Base-by-base conservation (phyloP, 805 yeast species). In the Henningerozyma blattae region DNA sequence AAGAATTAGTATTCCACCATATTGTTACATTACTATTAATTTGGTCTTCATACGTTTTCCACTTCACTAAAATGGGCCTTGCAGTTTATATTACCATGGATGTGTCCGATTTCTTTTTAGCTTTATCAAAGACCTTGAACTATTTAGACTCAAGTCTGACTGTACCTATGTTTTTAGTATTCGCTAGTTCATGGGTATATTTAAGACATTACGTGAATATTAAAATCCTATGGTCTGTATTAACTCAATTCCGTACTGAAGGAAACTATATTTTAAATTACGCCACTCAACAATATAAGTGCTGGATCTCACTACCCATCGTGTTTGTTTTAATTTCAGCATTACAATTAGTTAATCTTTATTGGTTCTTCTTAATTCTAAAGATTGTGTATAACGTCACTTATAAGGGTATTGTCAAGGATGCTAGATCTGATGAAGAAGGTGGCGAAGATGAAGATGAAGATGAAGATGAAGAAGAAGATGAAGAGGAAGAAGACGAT, bases 61-160 rank as follows among this genome's bases (percentile, higher is more conserved):
- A 86, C 57, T 86, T 83, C 66, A 82, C 93, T n/a, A 82, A 89
- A 78, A 85, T 87, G 70, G 96, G 96, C 4, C 54, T 86, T 27
- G 81, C 77, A n/a, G 71, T 87, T 37, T 86, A 82, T 57, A 70
- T 86, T 48, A 83, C 95, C 18, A 86, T 86, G 96, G 96, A 86
- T 56, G 67, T 84, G 28, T 78, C 91, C 14, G 96, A 86, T 61
- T 75, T 83, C 56, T 82, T 84, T 59, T 64, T 86, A 45, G 77
- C 94, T 7, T 45, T 64, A 4, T 81, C 95, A 22, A 86, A 87
- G 58, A 70, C 82, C 13, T 60, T 83, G 40, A 85, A 81, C 58
- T 86, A 86, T 53, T 56, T 87, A 37, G 79, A 83, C 45, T 72
- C 83, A 4, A 50, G 65, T 4, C 20, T 22, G 14, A 36, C 40